phyloP scores from a whole-genome alignment of 2,329 filamentous ascomycete species.

The Pezicula carpinea region DNA sequence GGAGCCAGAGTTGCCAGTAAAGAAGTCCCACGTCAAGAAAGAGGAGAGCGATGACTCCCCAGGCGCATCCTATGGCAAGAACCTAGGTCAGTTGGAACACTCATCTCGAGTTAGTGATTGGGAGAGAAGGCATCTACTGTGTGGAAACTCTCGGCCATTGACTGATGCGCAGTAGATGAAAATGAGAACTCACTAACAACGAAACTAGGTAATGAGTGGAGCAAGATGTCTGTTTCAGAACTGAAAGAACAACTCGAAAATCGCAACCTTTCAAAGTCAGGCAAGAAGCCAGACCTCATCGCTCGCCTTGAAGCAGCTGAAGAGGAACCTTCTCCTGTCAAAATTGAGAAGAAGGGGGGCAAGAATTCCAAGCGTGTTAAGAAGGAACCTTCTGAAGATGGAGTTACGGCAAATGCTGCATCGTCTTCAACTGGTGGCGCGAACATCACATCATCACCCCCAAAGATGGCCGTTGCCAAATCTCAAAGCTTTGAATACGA shows the following conservation, averaged over 20 bases:
- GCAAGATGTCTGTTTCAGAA: background rate
- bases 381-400: no score
- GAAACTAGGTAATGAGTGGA: background rate
- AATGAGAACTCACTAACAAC: background rate
- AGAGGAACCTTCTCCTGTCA: no score
- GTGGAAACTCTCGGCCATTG: no score
- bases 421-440: no score
- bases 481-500: no score
- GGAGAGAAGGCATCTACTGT: background rate
- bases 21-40: constrained; percentile 20
- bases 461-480: no score
- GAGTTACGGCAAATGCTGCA: no score
- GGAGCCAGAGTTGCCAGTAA: constrained; percentile 14
- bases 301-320: constrained; percentile 16
- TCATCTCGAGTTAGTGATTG: background rate
- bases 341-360: no score
- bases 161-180: background rate
- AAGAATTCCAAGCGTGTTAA: no score
- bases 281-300: constrained; percentile 16
- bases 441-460: no score
- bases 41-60: constrained; percentile 22
- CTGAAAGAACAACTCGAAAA: background rate
- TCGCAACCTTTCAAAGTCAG: background rate
- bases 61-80: constrained; percentile 21
- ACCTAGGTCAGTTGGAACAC: constrained; percentile 15